Conservation (phyloP, 2,329 filamentous ascomycete genomes). For the Apiospora rasikravindrae region DNA sequence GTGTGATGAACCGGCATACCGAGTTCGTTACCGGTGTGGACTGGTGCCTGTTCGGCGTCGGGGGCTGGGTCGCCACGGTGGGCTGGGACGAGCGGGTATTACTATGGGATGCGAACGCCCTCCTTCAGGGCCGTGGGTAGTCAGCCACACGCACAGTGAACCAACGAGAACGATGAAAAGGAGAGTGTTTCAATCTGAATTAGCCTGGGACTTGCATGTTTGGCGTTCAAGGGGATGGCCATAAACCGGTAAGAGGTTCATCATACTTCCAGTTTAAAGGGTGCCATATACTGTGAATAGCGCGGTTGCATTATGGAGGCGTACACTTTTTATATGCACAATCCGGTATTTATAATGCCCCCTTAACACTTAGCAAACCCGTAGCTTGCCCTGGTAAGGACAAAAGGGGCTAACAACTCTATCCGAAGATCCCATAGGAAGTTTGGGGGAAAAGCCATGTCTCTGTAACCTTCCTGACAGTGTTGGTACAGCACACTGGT, state of each 20-base stretch:
- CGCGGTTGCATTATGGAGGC: background rate
- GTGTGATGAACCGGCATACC: conserved; percentile 89
- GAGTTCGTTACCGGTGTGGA: conserved; percentile 97
- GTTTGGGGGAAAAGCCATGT: background rate
- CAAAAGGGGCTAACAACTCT: background rate
- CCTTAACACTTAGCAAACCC: background rate
- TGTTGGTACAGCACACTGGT: too few relatives aligned
- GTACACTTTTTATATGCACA: background rate
- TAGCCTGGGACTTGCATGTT: conserved; percentile 11
- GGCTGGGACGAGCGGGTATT: conserved; percentile 93
- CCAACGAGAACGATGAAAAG: background rate
- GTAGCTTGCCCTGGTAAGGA: background rate
- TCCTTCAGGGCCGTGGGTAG: conserved; percentile 18
- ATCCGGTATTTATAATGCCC: background rate
- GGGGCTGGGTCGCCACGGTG: conserved; percentile 93
- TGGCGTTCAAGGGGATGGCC: background rate
- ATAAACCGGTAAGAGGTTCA: background rate
- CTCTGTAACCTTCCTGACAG: too few relatives aligned
- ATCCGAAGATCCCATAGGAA: background rate
- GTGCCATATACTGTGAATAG: background rate
- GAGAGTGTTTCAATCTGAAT: background rate
- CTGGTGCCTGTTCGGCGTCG: conserved; percentile 95
- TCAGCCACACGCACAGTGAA: background rate
- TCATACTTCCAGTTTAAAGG: background rate
- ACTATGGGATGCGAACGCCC: conserved; percentile 80